Conservation (phyloP, 2,329 filamentous ascomycete genomes). For the Cytospora leucostoma region DNA sequence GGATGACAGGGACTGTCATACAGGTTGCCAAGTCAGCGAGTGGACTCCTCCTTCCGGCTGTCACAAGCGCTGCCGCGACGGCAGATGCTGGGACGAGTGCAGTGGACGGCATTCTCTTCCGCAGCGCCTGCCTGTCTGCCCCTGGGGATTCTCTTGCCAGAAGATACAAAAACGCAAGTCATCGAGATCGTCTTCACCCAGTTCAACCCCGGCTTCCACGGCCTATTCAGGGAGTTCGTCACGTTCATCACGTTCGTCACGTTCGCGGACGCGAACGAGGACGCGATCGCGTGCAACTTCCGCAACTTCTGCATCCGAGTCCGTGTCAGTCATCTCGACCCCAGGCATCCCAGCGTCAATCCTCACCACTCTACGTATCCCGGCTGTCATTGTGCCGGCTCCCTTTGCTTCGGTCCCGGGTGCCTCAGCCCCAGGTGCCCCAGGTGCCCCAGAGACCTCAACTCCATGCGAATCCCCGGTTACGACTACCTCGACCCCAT, state of each 20-base stretch:
- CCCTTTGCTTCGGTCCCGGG: not conserved
- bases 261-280: too few relatives aligned
- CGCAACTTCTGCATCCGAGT: too few relatives aligned
- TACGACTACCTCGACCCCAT: too few relatives aligned
- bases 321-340: not conserved
- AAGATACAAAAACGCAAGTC: not conserved
- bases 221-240: not conserved
- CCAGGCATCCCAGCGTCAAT: not conserved
- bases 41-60: constrained; percentile 8
- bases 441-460: too few relatives aligned
- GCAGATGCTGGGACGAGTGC: constrained; percentile 9
- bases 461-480: too few relatives aligned
- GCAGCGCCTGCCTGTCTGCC: not conserved
- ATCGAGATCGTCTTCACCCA: not conserved
- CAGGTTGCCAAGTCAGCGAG: not conserved
- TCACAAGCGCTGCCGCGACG: not conserved
- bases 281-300: too few relatives aligned
- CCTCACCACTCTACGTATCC: not conserved
- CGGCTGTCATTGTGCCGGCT: not conserved
- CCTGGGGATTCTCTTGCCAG: constrained; percentile 15
- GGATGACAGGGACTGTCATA: not conserved
- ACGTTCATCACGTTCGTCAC: not conserved
- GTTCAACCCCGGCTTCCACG: not conserved
- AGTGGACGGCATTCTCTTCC: not conserved
- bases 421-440: not conserved